Evolutionary conservation across 306 rosid genomes (phyloP), one percentile per base, ranked within the genome.

Genomic region (Oxytropis ochrocephala): DNA sequence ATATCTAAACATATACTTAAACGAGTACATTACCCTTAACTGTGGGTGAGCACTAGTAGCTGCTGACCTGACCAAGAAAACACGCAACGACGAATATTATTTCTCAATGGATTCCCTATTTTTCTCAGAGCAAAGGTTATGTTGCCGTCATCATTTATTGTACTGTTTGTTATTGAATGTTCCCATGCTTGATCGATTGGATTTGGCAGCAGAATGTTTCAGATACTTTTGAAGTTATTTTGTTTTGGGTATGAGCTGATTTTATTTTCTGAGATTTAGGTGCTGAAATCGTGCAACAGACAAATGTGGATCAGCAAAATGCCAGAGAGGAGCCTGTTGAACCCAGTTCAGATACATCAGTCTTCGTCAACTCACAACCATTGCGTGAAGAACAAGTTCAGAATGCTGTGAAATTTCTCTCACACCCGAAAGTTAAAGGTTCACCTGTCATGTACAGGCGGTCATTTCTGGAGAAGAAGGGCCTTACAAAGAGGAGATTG

Each of bases 401-500:
- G 82, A 94, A 94, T 85, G 99, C 99, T 8, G 71, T 94, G 72
- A 91, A 94, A 58, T 91, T 94, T 78, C 89, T 94, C 11, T 86
- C 96, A 0, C 97, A 94, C 87, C 96, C 97, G 1, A 94, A 78
- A 81, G 99, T 94, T 50, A 84, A 52, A 81, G 99, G 97, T 18
- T 94, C 97, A 66, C 99, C 97, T 1, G 88, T 94, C 35, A 67
- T 94, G 19, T 91, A 84, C 44, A 81, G 99, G 78, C 81, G 96
- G 48, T 94, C 99, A 48, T 94, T 94, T 82, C 80, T 94, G 50
- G 97, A 94, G 79, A 87, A 83, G 84, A 94, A 94, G 82, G 97
- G 96, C 64, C 97, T 94, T 16, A 84, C 99, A 2, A 94, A 84
- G 80, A 94, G 74, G 99, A 94, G 96, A 94, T 94, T 53, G 99